Base-by-base conservation (phyloP, 176 grass and related monocot species). In the Miscanthus lutarioriparius region DNA sequence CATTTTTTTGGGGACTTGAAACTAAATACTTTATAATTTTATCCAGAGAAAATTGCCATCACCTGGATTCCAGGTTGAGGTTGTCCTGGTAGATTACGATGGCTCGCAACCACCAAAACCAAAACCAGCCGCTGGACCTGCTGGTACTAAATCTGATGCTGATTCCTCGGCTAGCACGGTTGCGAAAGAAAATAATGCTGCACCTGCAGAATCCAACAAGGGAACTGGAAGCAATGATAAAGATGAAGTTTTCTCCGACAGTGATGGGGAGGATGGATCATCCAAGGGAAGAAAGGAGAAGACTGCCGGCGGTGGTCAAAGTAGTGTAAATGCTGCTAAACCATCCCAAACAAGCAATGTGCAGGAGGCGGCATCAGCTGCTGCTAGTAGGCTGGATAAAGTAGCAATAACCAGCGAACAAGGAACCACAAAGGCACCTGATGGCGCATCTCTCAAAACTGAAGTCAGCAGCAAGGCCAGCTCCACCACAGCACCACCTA, bases 41-140 rank as follows among this genome's bases (percentile, higher is more conserved):
- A 47, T 91, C 28, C 90, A 99, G 96, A 96, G 96, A 78, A 99
- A 99, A 80, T 82, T 99, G 47, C 93, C 91, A 0, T 99, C 93
- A 79, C 93, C 96, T 72, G 93, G 91, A 20, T 96, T 99, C 90
- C 91, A 96, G 74, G 75, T 99, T 30, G 96, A 99, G 83, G 75
- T 99, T 38, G 96, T 99, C 39, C 88, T 96, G 9, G 89, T 94
- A 77, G 89, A 96, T 75, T 94, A 92, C 72, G 91, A 95, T 81
- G 91, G 85, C 37, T 86, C 93, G 28, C 87, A 86, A 76, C 68
- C 87, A 71, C 84, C 88, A 49, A 79, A 89, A 70, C 70, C 81
- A 67, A 88, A 78, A 81, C 43, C 74, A 64, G 38, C 74, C 78
- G 15, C 68, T 23, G 28, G 45, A 66, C 62, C 70, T 62, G 20